phyloP scores from a whole-genome alignment of 345 rosid genomes.

The Aegle marmelos region DNA sequence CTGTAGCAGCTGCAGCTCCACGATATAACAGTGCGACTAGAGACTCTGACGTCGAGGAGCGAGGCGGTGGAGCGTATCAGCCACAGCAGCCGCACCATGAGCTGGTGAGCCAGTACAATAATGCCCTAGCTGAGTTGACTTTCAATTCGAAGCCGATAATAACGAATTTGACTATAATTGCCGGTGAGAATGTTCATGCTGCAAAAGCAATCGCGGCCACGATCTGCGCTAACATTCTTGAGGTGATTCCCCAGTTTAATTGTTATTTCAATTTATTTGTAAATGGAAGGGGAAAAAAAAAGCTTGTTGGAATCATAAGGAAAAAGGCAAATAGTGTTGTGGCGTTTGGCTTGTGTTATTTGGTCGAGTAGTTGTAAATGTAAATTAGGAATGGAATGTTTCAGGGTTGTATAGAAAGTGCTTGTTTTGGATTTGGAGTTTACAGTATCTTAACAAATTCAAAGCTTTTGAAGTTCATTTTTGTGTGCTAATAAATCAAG shows the following conservation, averaged over 20 bases:
- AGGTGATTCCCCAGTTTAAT: conserved; percentile 76
- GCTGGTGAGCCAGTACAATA: conserved; percentile 85
- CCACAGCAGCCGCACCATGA: conserved; percentile 82
- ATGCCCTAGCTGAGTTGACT: conserved; percentile 88
- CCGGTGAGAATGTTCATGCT: conserved; percentile 85
- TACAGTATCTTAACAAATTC: not conserved
- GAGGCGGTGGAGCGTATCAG: conserved; percentile 63
- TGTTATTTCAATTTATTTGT: conserved; percentile 41
- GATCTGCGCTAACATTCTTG: conserved; percentile 83
- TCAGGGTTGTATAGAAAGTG: conserved; percentile 16
- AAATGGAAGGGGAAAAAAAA: not conserved
- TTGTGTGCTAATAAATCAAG: not conserved
- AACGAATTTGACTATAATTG: conserved; percentile 91
- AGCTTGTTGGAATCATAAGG: not conserved
- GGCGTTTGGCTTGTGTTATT: not conserved
- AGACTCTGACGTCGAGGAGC: conserved; percentile 51
- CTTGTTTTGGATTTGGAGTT: conserved; percentile 6
- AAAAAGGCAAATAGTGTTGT: not conserved
- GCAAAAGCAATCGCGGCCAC: conserved; percentile 79
- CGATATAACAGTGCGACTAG: conserved; percentile 27
- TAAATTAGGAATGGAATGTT: conserved; percentile 43
- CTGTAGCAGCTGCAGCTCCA: conserved; percentile 21
- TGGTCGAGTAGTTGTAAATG: conserved; percentile 33
- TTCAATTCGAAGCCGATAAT: conserved; percentile 98
- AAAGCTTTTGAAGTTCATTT: not conserved